Conservation (phyloP, 306 rosid species). For the Cicer judaicum region DNA sequence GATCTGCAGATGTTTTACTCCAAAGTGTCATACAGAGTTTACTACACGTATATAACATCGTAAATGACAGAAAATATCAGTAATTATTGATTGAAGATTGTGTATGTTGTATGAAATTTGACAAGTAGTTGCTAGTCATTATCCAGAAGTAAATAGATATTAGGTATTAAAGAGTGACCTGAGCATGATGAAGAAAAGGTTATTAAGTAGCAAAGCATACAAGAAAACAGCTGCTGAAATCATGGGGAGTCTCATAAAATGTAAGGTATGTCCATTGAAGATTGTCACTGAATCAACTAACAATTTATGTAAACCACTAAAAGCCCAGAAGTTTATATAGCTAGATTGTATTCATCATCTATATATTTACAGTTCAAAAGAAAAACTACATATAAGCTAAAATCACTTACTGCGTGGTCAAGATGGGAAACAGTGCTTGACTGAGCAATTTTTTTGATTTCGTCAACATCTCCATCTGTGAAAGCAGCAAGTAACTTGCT, state of each 20-base stretch:
- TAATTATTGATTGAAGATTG: slow-evolving; percentile 2
- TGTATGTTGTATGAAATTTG: not conserved
- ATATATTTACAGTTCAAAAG: slow-evolving; percentile 1
- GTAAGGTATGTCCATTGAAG: slow-evolving; percentile 6
- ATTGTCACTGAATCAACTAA: not conserved
- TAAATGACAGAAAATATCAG: slow-evolving; percentile 1
- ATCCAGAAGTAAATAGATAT: slow-evolving; percentile 6
- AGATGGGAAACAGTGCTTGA: slow-evolving; percentile 78
- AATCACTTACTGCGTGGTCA: slow-evolving; percentile 72
- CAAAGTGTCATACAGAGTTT: slow-evolving; percentile 25
- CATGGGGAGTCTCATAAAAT: not conserved
- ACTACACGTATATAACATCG: not conserved
- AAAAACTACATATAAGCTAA: slow-evolving; percentile 1
- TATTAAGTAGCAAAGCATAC: not conserved
- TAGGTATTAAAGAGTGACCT: slow-evolving; percentile 16
- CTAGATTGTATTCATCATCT: slow-evolving; percentile 9
- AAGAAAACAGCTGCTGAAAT: slow-evolving; percentile 13
- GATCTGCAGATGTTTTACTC: slow-evolving; percentile 61
- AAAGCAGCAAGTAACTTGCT: slow-evolving; percentile 83
- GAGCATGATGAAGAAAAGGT: slow-evolving; percentile 6
- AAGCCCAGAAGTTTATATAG: slow-evolving; percentile 24
- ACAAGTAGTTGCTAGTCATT: slow-evolving; percentile 7
- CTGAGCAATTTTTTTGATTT: slow-evolving; percentile 75
- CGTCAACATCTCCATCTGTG: slow-evolving; percentile 79
- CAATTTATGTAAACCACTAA: not conserved